These are phyloP conservation scores for Rachicladosporium sp. DNA, from an alignment of 2,329 filamentous ascomycete genomes.

Conservation along the genomic window DNA sequence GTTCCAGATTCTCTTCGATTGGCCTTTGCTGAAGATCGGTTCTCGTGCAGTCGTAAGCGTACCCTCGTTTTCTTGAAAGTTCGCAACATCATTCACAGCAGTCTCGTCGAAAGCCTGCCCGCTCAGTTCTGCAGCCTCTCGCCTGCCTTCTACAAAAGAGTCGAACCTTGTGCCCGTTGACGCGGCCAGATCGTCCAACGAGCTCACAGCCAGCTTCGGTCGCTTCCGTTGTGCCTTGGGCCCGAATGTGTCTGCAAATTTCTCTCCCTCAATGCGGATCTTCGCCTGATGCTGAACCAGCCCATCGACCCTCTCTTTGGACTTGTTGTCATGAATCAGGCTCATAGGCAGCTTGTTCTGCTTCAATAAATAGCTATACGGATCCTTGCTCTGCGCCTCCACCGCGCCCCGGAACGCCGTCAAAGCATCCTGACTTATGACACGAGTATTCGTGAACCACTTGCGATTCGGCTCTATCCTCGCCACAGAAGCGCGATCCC, in stretches of 20 bases:
- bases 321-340: slow-evolving; percentile 68
- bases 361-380: slow-evolving; percentile 89
- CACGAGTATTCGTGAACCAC: slow-evolving; percentile 93
- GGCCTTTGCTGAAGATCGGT: slow-evolving; percentile 86
- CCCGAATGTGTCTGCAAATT: slow-evolving; percentile 82
- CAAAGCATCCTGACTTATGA: slow-evolving; percentile 80
- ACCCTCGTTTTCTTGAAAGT: slow-evolving; percentile 16
- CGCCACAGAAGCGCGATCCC: slow-evolving; percentile 61
- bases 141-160: slow-evolving; percentile 61
- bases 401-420: slow-evolving; percentile 82
- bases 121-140: slow-evolving; percentile 51
- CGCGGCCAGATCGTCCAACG: slow-evolving; percentile 68
- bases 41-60: slow-evolving; percentile 35
- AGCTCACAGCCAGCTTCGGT: slow-evolving; percentile 75
- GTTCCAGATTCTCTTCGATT: slow-evolving; percentile 94
- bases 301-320: slow-evolving; percentile 54
- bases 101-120: slow-evolving; percentile 4
- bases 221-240: slow-evolving; percentile 87
- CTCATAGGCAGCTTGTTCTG: slow-evolving; percentile 96
- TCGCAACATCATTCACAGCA: slow-evolving; percentile 2
- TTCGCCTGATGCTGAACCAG: slow-evolving; percentile 88
- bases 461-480: slow-evolving; percentile 91
- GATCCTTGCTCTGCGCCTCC: slow-evolving; percentile 77
- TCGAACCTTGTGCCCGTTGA: slow-evolving; percentile 71
- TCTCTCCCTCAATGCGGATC: slow-evolving; percentile 77